Percentiles rank a stretch among this genome's conserved stretches.
Conservation (phyloP, 129 eudicot species). For the Smallanthus sonchifolius region DNA sequence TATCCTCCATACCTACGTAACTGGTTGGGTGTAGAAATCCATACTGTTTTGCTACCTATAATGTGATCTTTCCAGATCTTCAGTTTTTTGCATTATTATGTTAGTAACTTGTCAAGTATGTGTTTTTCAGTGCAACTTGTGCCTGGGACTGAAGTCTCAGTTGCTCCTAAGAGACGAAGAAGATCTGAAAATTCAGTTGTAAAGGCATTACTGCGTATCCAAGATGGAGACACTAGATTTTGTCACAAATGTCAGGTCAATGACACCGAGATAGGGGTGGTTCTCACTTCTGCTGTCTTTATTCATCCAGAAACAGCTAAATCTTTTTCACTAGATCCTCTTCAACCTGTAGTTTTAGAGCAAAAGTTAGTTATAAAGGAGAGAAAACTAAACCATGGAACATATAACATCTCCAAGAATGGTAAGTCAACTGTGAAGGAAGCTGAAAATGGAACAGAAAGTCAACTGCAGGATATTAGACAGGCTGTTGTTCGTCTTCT, state of each 20-base stretch:
- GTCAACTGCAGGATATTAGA: slow-evolving; percentile 38
- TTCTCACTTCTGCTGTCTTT: slow-evolving; percentile 60
- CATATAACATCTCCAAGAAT: slow-evolving; percentile 20
- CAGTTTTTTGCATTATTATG: slow-evolving; percentile 9
- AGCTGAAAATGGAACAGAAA: slow-evolving; percentile 28
- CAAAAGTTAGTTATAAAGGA: slow-evolving; percentile 54
- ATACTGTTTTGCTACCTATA: background rate
- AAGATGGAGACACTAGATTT: slow-evolving; percentile 62
- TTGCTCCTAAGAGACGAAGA: slow-evolving; percentile 88
- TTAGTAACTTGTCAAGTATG: slow-evolving; percentile 19
- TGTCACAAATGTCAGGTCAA: slow-evolving; percentile 44
- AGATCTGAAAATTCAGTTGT: slow-evolving; percentile 28
- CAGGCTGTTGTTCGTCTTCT: slow-evolving; percentile 58
- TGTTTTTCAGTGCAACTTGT: slow-evolving; percentile 79
- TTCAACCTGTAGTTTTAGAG: slow-evolving; percentile 57
- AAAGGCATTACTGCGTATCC: slow-evolving; percentile 78
- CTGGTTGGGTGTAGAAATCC: background rate
- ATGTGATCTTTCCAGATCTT: background rate
- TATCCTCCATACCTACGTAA: background rate
- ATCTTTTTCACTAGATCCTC: slow-evolving; percentile 41
- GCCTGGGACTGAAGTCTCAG: slow-evolving; percentile 88
- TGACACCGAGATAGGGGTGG: slow-evolving; percentile 53
- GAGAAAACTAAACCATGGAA: slow-evolving; percentile 37
- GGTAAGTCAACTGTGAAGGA: slow-evolving; percentile 46
- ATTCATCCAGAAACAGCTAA: slow-evolving; percentile 91